Percentiles rank a stretch among this genome's conserved stretches.
These are phyloP conservation scores for Camellia oleifera DNA, from an alignment of 179 eudicot species.

Conservation along the genomic window DNA sequence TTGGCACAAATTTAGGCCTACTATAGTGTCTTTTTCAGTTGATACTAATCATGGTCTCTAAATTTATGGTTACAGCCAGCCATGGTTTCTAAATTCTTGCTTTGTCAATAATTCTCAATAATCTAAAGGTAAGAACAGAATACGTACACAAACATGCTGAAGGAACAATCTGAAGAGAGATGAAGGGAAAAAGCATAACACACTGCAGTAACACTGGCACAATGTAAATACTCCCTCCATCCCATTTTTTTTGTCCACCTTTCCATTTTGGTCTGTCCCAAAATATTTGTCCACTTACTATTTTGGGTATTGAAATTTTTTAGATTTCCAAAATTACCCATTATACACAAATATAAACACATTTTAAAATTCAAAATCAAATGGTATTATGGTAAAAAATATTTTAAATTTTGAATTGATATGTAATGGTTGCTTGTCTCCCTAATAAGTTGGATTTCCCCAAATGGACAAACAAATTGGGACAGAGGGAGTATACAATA, in stretches of 20 bases:
- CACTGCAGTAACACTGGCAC: background rate
- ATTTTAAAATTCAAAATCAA: no score
- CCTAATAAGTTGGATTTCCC: no score
- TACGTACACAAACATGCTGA: background rate
- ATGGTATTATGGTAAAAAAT: no score
- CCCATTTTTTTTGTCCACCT: no score
- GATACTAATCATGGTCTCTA: slow-evolving; percentile 1
- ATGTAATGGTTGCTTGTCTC: no score
- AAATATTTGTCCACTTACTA: no score
- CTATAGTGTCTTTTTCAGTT: background rate
- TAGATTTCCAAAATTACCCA: no score
- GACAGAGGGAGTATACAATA: background rate
- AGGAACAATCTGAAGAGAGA: background rate
- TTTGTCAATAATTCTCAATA: background rate
- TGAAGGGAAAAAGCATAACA: background rate
- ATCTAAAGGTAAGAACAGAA: slow-evolving; percentile 3
- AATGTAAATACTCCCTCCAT: background rate
- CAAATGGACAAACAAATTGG: no score
- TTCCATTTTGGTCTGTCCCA: no score
- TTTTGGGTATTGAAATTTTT: no score
- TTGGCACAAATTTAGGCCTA: slow-evolving; percentile 3
- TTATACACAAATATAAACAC: no score
- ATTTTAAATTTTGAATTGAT: no score
- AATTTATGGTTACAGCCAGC: background rate
- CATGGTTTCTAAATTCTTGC: background rate